These are phyloP conservation scores for Talaromyces liani DNA, from an alignment of 495 filamentous ascomycete species.

Conservation along the genomic window DNA sequence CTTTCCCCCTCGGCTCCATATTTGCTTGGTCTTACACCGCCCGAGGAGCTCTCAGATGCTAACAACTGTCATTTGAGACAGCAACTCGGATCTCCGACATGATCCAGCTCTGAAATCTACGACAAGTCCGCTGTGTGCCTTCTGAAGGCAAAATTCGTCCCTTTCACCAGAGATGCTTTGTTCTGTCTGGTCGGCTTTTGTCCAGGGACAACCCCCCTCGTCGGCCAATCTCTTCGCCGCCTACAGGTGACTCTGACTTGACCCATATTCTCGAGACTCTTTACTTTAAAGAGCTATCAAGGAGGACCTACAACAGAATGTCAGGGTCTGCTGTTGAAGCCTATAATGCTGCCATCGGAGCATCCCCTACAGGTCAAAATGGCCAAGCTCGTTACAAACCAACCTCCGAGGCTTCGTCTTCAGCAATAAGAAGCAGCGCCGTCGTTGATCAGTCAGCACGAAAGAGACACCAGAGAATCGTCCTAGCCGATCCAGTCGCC, in stretches of 20 bases:
- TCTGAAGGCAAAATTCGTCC: neutral
- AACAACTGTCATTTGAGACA: too few relatives aligned
- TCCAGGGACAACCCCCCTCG: neutral
- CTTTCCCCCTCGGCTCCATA: constrained; percentile 1
- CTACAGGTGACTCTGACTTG: neutral
- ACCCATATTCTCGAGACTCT: neutral
- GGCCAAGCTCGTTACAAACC: neutral
- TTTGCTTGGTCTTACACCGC: neutral
- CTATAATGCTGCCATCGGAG: neutral
- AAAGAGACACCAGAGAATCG: constrained; percentile 42
- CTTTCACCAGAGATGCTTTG: neutral
- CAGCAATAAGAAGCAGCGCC: constrained; percentile 17
- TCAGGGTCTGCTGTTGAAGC: neutral
- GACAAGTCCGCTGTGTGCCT: neutral
- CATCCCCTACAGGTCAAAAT: neutral
- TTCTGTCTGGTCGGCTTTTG: neutral
- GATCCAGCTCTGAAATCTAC: neutral
- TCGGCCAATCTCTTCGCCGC: neutral
- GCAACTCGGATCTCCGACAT: neutral
- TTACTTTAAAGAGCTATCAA: neutral
- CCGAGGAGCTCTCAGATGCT: neutral
- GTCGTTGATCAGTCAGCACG: neutral
- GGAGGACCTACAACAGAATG: neutral
- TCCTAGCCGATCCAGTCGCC: constrained; percentile 68
- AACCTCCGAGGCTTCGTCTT: constrained; percentile 6